These are phyloP conservation scores for Aspergillus latus DNA, from an alignment of 2,329 filamentous ascomycete species.

Conservation along the genomic window DNA sequence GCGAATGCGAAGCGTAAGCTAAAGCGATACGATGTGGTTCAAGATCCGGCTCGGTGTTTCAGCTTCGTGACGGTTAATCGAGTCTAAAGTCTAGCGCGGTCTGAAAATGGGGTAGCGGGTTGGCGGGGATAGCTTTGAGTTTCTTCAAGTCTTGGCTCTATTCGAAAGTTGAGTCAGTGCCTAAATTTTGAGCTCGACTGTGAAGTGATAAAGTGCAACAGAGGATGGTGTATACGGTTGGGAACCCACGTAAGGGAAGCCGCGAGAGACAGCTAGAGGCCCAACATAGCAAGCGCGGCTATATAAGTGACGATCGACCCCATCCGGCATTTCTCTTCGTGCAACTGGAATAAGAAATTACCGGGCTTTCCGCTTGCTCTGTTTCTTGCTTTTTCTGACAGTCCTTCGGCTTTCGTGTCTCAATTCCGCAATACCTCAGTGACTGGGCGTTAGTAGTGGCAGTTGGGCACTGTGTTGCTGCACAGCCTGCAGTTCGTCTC, in stretches of 20 bases:
- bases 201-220: neutral
- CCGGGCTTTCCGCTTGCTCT: neutral
- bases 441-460: too few species aligned
- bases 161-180: neutral
- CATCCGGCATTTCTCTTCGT: neutral
- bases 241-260: neutral
- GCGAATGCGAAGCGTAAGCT: neutral
- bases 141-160: neutral
- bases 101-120: neutral
- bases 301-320: neutral
- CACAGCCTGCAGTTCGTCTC: neutral
- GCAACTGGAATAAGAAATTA: neutral
- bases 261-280: neutral
- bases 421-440: neutral
- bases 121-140: neutral
- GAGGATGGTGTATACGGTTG: neutral
- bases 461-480: too few species aligned
- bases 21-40: neutral
- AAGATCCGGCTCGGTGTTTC: conserved; percentile 12
- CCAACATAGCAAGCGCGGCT: neutral
- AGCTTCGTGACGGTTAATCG: neutral
- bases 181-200: neutral
- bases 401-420: neutral
- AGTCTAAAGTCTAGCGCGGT: neutral
- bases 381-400: neutral